Conservation (phyloP, 2,329 filamentous ascomycete species). For the Ascochyta rabiei region DNA sequence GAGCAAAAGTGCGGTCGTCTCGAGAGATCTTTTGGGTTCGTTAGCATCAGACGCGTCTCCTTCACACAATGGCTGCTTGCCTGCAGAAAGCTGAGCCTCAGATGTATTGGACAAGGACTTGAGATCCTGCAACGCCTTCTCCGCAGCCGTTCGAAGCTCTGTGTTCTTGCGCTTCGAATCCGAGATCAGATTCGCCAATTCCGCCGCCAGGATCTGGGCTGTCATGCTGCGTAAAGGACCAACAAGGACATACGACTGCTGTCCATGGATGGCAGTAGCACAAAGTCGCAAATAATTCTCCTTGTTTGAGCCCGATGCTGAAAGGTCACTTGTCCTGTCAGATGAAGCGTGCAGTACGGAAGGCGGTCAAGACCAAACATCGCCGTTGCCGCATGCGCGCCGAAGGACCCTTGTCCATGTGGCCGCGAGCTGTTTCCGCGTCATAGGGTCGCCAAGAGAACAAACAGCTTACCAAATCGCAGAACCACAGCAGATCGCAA, state of each 20-base stretch:
- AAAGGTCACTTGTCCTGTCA: conserved; percentile 29
- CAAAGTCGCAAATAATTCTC: not conserved
- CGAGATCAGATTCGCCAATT: conserved; percentile 88
- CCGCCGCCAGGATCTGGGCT: conserved; percentile 83
- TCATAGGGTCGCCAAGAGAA: conserved; percentile 15
- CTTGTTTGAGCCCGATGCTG: conserved; percentile 10
- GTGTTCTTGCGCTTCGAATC: conserved; percentile 95
- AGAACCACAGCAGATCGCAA: conserved; percentile 3
- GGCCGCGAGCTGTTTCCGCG: conserved; percentile 11
- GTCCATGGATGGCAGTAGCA: conserved; percentile 16
- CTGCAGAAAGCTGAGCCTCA: conserved; percentile 75
- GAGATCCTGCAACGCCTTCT: conserved; percentile 90
- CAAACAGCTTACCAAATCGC: conserved; percentile 12
- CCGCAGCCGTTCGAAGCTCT: conserved; percentile 88
- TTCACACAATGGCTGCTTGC: conserved; percentile 50
- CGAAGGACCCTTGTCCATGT: conserved; percentile 8
- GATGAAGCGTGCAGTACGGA: conserved; percentile 18
- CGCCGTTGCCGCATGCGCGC: not conserved
- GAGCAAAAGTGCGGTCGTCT: conserved; percentile 84
- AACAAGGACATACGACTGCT: conserved; percentile 31
- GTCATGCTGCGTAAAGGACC: conserved; percentile 68
- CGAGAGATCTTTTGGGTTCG: conserved; percentile 70
- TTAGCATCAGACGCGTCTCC: conserved; percentile 1
- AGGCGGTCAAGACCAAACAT: conserved; percentile 26
- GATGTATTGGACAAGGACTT: conserved; percentile 75